phyloP scores from a whole-genome alignment of 441 rosid genomes.

The Aquilaria agallochum region DNA sequence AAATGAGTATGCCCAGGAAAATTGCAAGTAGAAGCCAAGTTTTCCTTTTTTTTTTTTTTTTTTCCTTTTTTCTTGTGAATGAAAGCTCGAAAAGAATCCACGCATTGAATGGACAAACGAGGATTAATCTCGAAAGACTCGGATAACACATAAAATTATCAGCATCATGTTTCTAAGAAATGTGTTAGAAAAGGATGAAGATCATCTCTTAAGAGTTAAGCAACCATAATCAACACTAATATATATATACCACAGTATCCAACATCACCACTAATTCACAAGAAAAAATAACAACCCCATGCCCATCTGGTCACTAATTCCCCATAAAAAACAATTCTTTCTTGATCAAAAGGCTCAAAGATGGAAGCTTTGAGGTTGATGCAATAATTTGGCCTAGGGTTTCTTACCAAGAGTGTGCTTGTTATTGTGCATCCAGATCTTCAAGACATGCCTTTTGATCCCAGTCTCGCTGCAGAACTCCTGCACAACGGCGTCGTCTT shows the following conservation, averaged over 20 bases:
- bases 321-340: no score
- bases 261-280: slow-evolving; percentile 5
- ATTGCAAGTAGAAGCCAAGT: slow-evolving; percentile 6
- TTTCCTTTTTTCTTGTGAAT: no score
- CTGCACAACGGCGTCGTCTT: slow-evolving; percentile 56
- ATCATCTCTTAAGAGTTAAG: no score
- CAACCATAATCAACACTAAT: slow-evolving; percentile 1
- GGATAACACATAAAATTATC: neutral
- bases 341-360: no score
- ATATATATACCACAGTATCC: neutral
- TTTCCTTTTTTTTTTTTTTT: no score
- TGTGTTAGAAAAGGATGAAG: no score
- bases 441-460: slow-evolving; percentile 54
- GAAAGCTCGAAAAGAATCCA: slow-evolving; percentile 10
- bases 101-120: slow-evolving; percentile 21
- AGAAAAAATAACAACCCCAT: slow-evolving; percentile 14
- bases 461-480: slow-evolving; percentile 57
- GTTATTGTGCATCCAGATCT: slow-evolving; percentile 80
- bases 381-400: slow-evolving; percentile 18
- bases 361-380: no score
- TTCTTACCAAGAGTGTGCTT: slow-evolving; percentile 75
- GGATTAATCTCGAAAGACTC: slow-evolving; percentile 6
- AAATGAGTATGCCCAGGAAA: slow-evolving; percentile 5
- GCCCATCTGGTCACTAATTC: neutral
- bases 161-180: no score